Percentiles rank a stretch among this genome's conserved stretches.
Conservation (phyloP, 169 alveolate genomes). For the Eimeria sp. region DNA sequence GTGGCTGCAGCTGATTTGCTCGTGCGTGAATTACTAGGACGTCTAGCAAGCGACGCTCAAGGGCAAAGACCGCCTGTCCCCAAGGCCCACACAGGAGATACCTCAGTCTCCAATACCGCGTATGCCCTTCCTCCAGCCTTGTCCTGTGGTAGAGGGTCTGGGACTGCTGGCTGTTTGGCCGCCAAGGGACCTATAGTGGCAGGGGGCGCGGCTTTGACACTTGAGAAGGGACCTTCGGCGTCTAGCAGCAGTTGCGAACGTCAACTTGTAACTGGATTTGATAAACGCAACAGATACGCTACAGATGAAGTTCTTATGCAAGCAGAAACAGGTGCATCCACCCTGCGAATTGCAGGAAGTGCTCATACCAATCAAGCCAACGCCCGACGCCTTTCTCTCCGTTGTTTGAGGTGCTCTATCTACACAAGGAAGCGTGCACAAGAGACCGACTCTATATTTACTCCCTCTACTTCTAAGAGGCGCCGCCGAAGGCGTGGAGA, state of each 20-base stretch:
- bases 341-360: not conserved
- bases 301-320: not conserved
- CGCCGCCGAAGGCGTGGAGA: conserved; percentile 57
- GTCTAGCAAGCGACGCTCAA: not conserved
- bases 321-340: not conserved
- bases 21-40: not conserved
- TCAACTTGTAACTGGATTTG: not conserved
- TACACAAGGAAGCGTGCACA: conserved; percentile 46
- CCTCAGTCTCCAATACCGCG: not conserved
- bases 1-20: conserved; percentile 65
- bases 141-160: not conserved
- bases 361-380: not conserved
- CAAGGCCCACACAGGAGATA: conserved; percentile 17
- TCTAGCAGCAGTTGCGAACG: not conserved
- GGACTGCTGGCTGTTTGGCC: conserved; percentile 12
- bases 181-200: not conserved
- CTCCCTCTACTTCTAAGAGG: conserved; percentile 4
- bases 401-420: conserved; percentile 26
- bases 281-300: not conserved
- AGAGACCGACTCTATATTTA: not conserved
- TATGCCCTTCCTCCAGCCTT: not conserved
- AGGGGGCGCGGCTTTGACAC: conserved; percentile 2
- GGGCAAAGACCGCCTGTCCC: conserved; percentile 17
- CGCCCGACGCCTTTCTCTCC: not conserved
- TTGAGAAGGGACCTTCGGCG: not conserved